These are phyloP conservation scores for Stylosanthes scabra DNA, from an alignment of 331 rosid genomes.

Conservation along the genomic window DNA sequence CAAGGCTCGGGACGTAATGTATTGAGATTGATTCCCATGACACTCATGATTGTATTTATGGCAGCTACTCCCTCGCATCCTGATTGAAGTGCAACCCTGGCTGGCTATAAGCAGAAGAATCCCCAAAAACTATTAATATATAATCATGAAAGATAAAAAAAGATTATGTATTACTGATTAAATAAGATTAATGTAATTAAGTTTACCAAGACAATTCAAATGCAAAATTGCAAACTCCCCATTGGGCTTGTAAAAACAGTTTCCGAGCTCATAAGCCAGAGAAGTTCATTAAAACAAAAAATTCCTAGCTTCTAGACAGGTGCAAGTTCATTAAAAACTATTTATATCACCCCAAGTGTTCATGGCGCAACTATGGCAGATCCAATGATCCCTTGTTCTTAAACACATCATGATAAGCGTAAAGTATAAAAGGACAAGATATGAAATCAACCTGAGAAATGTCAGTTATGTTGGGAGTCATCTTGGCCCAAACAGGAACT, in stretches of 20 bases:
- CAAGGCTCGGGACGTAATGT: conserved; percentile 96
- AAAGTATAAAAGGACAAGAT: conserved; percentile 7
- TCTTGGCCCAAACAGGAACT: conserved; percentile 98
- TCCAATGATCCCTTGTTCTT: conserved; percentile 24
- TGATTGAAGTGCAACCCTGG: conserved; percentile 77
- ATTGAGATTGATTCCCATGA: conserved; percentile 93
- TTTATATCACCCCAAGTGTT: not conserved
- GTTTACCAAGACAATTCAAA: conserved; percentile 21
- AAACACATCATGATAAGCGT: conserved; percentile 4
- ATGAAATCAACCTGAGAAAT: conserved; percentile 71
- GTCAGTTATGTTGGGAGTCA: conserved; percentile 98
- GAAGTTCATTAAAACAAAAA: not conserved
- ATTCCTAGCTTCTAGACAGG: conserved; percentile 12
- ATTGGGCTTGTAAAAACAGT: not conserved
- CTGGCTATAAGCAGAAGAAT: conserved; percentile 63
- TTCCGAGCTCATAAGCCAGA: not conserved
- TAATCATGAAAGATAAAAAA: conserved; percentile 7
- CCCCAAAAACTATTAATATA: conserved; percentile 26
- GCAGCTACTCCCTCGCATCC: conserved; percentile 95
- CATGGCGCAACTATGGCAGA: not conserved
- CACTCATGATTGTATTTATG: conserved; percentile 96
- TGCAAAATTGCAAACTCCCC: not conserved
- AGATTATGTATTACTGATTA: not conserved
- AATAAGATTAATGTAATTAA: not conserved
- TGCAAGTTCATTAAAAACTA: conserved; percentile 8